A percentile compares a stretch with the other conserved stretches of the same genome.
Evolutionary conservation across 169 alveolate genomes (phyloP).

Genomic region (Eimeria tenella): DNA sequence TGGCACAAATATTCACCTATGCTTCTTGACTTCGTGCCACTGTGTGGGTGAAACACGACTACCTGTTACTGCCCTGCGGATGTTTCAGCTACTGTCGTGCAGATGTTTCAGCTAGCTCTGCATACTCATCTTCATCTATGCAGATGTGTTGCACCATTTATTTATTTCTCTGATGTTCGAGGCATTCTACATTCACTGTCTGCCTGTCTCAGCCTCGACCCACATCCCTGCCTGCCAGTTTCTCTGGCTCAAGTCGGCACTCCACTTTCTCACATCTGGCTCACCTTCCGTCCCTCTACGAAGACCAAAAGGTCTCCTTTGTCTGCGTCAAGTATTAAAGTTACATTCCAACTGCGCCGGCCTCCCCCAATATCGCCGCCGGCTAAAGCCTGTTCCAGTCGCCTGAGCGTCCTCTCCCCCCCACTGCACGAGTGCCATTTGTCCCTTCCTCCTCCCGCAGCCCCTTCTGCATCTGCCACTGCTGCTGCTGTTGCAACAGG

Average conservation of each 20-base stretch:
- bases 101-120: not conserved
- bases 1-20: not conserved
- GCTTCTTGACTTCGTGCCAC: not conserved
- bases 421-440: constrained; percentile 10
- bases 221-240: not conserved
- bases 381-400: constrained; percentile 8
- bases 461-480: constrained; percentile 31
- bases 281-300: constrained; percentile 11
- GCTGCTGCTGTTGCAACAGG: constrained; percentile 12
- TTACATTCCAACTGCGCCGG: not conserved
- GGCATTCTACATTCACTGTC: not conserved
- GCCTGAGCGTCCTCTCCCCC: not conserved
- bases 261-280: not conserved
- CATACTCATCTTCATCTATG: not conserved
- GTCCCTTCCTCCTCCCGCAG: constrained; percentile 24
- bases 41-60: too few species aligned
- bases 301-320: constrained; percentile 5
- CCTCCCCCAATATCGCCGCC: constrained; percentile 18
- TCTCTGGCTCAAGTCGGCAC: not conserved
- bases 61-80: too few species aligned
- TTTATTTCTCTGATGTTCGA: not conserved
- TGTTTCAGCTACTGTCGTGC: too few species aligned
- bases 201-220: not conserved
- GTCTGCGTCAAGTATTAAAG: constrained; percentile 23
- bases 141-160: not conserved